These are phyloP conservation scores for Penicillium maclennaniae DNA, from an alignment of 495 filamentous ascomycete genomes.

Conservation along the genomic window DNA sequence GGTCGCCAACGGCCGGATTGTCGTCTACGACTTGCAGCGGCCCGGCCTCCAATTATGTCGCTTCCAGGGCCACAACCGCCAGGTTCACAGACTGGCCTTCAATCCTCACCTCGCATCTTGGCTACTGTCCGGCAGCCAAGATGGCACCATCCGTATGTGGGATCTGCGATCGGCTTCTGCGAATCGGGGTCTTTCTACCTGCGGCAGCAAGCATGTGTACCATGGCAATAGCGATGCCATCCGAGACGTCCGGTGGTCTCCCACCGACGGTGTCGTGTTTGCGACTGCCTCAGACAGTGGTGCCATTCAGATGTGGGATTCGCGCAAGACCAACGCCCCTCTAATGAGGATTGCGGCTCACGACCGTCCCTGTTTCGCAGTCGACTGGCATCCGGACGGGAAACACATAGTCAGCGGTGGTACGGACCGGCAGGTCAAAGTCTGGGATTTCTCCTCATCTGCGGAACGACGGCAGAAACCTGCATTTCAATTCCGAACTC, in stretches of 20 bases:
- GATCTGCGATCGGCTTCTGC: conserved; percentile 57
- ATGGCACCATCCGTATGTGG: conserved; percentile 83
- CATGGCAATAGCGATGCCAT: conserved; percentile 71
- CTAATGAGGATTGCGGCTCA: conserved; percentile 80
- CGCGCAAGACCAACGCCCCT: conserved; percentile 53
- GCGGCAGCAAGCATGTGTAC: conserved; percentile 54
- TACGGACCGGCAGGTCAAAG: conserved; percentile 74
- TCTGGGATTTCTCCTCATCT: conserved; percentile 86
- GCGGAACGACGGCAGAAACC: conserved; percentile 79
- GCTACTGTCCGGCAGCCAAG: conserved; percentile 87
- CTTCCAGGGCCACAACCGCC: conserved; percentile 81
- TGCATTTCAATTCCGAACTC: conserved; percentile 54
- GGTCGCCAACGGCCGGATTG: conserved; percentile 79
- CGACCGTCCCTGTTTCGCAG: conserved; percentile 68
- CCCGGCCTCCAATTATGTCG: conserved; percentile 70
- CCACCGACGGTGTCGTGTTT: conserved; percentile 78
- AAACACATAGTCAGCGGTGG: conserved; percentile 84
- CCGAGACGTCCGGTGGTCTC: conserved; percentile 85
- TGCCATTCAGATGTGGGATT: conserved; percentile 68
- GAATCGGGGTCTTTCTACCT: conserved; percentile 47
- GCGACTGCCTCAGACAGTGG: conserved; percentile 88
- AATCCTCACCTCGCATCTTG: conserved; percentile 75
- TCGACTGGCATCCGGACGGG: conserved; percentile 96
- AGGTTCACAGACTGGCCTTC: conserved; percentile 88
- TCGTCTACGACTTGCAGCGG: conserved; percentile 78